These are phyloP conservation scores for Pythium dissotocum DNA, from an alignment of 352 stramenopile species.

Conservation along the genomic window DNA sequence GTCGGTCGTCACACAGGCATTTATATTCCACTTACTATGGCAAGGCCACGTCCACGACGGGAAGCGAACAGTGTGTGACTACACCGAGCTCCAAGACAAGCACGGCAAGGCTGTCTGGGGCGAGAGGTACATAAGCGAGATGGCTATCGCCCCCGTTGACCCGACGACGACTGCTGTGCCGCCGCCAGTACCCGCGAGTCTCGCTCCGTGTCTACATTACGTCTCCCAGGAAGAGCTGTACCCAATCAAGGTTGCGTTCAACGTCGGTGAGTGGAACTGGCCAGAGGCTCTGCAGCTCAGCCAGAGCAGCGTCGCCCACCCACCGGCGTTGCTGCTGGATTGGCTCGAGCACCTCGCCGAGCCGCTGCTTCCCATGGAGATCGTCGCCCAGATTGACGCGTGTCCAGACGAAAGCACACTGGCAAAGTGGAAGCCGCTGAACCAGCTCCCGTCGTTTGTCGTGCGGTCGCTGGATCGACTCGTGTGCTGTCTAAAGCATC, in stretches of 20 bases:
- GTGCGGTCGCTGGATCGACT: constrained; percentile 69
- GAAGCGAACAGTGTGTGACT: not conserved
- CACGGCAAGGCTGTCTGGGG: constrained; percentile 23
- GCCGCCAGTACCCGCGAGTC: constrained; percentile 29
- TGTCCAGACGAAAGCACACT: constrained; percentile 6
- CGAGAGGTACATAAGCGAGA: constrained; percentile 4
- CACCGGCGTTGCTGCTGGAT: constrained; percentile 64
- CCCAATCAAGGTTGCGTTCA: constrained; percentile 74
- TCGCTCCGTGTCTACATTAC: constrained; percentile 13
- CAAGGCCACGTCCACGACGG: constrained; percentile 9
- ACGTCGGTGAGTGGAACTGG: constrained; percentile 77
- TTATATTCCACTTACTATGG: constrained; percentile 22
- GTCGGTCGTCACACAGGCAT: constrained; percentile 22
- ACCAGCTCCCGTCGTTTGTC: constrained; percentile 53
- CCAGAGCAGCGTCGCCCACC: constrained; percentile 14
- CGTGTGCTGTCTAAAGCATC: constrained; percentile 42
- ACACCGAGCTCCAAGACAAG: constrained; percentile 14
- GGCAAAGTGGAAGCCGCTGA: constrained; percentile 42
- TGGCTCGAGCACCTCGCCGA: constrained; percentile 79
- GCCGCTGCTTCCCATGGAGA: constrained; percentile 42
- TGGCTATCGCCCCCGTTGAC: not conserved
- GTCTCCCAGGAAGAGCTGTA: constrained; percentile 52
- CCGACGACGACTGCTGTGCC: constrained; percentile 4
- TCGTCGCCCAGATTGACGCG: constrained; percentile 27
- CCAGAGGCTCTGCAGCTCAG: constrained; percentile 36